These are phyloP conservation scores for Coemansia sp. DNA, from an alignment of 192 early-diverging fungal genomes.

Conservation along the genomic window DNA sequence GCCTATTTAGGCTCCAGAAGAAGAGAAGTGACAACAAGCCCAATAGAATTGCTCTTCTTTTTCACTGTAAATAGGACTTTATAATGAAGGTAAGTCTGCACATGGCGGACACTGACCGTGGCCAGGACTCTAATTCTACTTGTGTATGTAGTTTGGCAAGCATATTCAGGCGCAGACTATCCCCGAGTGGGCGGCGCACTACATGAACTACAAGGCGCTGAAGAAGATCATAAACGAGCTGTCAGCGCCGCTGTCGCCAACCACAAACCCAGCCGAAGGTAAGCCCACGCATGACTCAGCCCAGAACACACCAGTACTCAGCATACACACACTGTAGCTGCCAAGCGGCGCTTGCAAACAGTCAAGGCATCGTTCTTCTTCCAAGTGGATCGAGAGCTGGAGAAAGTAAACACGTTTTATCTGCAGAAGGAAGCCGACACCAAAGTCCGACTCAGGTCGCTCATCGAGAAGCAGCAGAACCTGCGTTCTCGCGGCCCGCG, in stretches of 20 bases:
- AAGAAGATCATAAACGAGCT: slow-evolving; percentile 93
- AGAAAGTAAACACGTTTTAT: slow-evolving; percentile 97
- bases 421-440: slow-evolving; percentile 94
- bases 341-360: slow-evolving; percentile 62
- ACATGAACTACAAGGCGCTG: slow-evolving; percentile 96
- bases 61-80: no score
- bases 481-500: slow-evolving; percentile 56
- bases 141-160: slow-evolving; percentile 87
- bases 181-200: slow-evolving; percentile 90
- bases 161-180: slow-evolving; percentile 90
- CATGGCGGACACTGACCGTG: background rate
- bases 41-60: background rate
- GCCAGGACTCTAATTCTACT: background rate
- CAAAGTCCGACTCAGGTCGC: slow-evolving; percentile 81
- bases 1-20: background rate
- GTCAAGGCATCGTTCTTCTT: slow-evolving; percentile 97
- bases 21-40: no score
- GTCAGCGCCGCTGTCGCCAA: slow-evolving; percentile 52
- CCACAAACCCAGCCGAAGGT: slow-evolving; percentile 35
- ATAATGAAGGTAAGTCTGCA: background rate
- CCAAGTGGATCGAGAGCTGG: slow-evolving; percentile 95
- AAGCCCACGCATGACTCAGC: background rate
- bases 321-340: slow-evolving; percentile 7
- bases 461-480: slow-evolving; percentile 75
- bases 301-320: no score